phyloP scores from a whole-genome alignment of 1,139 yeast species.

The Eremothecium cymbalariae region DNA sequence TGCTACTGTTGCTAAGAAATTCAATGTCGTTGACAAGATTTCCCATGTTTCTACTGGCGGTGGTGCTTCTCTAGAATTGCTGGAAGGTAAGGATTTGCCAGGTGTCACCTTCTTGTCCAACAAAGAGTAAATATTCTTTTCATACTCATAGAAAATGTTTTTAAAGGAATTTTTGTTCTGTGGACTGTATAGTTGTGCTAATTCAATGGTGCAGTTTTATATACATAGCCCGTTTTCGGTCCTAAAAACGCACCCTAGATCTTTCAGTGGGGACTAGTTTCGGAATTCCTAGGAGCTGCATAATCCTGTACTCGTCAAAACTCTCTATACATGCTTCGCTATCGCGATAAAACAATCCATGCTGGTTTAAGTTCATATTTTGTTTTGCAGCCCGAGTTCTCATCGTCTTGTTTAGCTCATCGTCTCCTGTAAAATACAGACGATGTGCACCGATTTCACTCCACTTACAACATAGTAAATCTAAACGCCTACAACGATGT shows the following conservation, averaged over 20 bases:
- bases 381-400: slow-evolving; percentile 40
- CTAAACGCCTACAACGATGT: slow-evolving; percentile 53
- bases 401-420: slow-evolving; percentile 45
- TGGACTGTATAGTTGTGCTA: too few species aligned
- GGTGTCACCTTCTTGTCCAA: slow-evolving; percentile 88
- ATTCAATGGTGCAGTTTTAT: too few species aligned
- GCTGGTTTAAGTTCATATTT: slow-evolving; percentile 41
- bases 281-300: slow-evolving; percentile 40
- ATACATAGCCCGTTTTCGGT: too few species aligned
- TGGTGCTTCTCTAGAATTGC: slow-evolving; percentile 96
- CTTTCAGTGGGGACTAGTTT: slow-evolving; percentile 43
- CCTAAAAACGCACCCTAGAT: too few species aligned
- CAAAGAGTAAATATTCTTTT: slow-evolving; percentile 37
- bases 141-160: background rate
- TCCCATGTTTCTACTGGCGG: slow-evolving; percentile 99
- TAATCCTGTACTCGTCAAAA: slow-evolving; percentile 41
- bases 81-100: slow-evolving; percentile 96
- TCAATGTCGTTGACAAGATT: slow-evolving; percentile 86
- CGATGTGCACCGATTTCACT: slow-evolving; percentile 44
- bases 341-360: slow-evolving; percentile 39
- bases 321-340: slow-evolving; percentile 37
- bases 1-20: slow-evolving; percentile 97
- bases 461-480: slow-evolving; percentile 46
- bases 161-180: slow-evolving; percentile 15
- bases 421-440: slow-evolving; percentile 54